Base-by-base conservation (phyloP, 2,329 filamentous ascomycete species). In the Penicillium occitanis region DNA sequence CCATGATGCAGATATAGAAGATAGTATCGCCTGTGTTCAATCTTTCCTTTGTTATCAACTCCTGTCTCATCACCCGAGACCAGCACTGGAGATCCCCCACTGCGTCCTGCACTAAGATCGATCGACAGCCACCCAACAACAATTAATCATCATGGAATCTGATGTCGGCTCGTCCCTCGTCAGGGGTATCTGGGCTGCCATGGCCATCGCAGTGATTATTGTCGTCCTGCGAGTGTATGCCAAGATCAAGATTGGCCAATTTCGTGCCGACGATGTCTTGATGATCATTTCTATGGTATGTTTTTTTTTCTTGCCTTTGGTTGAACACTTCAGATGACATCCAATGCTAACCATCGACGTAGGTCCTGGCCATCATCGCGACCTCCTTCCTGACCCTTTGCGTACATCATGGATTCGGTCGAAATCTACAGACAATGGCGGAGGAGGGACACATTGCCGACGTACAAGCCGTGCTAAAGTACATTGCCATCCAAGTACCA, bases 231-330 rank as follows among this genome's bases (percentile, higher is more conserved):
- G 60, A 53, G 46, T 63, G 22, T 51, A 22, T 63, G 60, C 60
- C 3, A 63, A 63, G 28, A 25, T 63, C 30, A 50, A 53, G 44
- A 50, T 63, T 37, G 28, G 13, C 35, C 44, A 63, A 22, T 63
- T 63, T 25, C 44, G 48, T 14, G 48, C 14, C 30, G 60, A 63
- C n/a, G 60, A 63, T 63, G 44, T 63, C 44, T 51, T 63, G 44
- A 63, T 53, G 60, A 63, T 63, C 7, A 51, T 63, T 53, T 17
- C 60, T 22, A 50, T 63, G 60, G 60, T 63, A 60, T 44, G 37
- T n/a, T 44, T 58, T 25, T n/a, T 10, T 40, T 40, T 10, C 3
- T 53, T 28, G 28, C 28, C 51, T 33, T 33, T 28, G n/a, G 10
- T 28, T 28, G 14, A 30, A 8, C 5, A 13, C 8, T 7, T 25